A percentile compares a stretch with the other conserved stretches of the same genome.
phyloP scores from a whole-genome alignment of 495 filamentous ascomycete genomes.

The Margaritispora aquatica region DNA sequence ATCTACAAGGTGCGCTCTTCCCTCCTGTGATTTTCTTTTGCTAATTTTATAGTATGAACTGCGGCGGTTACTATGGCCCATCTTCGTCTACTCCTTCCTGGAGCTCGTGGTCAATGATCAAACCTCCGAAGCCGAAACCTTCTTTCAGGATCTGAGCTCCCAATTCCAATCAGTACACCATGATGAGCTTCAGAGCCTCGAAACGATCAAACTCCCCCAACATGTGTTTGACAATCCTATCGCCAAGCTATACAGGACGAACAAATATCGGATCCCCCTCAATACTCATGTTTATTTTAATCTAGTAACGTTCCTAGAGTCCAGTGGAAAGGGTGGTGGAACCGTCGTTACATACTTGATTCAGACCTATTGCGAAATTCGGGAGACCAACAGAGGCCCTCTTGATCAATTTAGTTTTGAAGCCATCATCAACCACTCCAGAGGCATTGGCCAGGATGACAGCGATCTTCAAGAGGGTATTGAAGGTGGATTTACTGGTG shows the following conservation, averaged over 20 bases:
- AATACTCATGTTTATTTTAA: constrained; percentile 72
- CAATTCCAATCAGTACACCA: constrained; percentile 69
- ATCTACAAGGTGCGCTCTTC: constrained; percentile 75
- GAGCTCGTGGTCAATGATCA: constrained; percentile 57
- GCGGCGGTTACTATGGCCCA: constrained; percentile 76
- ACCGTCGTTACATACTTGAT: constrained; percentile 67
- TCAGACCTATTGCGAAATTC: constrained; percentile 65
- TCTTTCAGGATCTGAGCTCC: constrained; percentile 59
- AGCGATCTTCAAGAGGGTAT: constrained; percentile 87
- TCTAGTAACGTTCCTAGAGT: constrained; percentile 82
- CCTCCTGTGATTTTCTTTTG: neutral
- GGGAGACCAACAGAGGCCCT: constrained; percentile 65
- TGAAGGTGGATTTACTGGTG: constrained; percentile 81
- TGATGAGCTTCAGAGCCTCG: constrained; percentile 66
- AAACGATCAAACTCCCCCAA: constrained; percentile 62
- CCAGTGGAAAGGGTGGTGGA: constrained; percentile 72
- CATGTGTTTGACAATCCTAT: constrained; percentile 67
- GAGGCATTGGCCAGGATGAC: constrained; percentile 50
- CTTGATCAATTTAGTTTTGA: constrained; percentile 77
- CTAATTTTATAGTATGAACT: constrained; percentile 64
- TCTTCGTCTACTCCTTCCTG: constrained; percentile 90
- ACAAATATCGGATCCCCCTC: constrained; percentile 82
- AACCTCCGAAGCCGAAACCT: constrained; percentile 52
- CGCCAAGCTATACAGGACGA: constrained; percentile 69
- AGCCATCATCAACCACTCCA: constrained; percentile 60